Evolutionary conservation across 148 eudicot genomes (phyloP).

Genomic region (Amaranthus hypochondriacus): DNA sequence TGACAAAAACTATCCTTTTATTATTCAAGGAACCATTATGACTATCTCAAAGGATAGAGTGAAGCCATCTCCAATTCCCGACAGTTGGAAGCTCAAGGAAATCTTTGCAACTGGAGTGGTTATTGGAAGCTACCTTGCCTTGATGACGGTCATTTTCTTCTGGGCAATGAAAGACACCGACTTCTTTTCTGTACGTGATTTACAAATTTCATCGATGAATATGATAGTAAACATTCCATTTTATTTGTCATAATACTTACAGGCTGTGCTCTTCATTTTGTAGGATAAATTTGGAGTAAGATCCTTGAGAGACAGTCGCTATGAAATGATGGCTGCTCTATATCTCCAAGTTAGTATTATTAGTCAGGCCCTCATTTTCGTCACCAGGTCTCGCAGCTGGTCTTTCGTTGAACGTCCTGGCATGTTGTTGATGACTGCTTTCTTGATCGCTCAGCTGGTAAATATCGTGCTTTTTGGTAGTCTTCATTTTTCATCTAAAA

Average conservation of each 20-base stretch:
- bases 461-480: constrained; percentile 12
- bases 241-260: not conserved
- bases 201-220: not conserved
- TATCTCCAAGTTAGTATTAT: constrained; percentile 96
- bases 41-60: constrained; percentile 96
- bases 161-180: constrained; percentile 69
- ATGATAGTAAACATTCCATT: not conserved
- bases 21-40: constrained; percentile 76
- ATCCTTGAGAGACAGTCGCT: constrained; percentile 26
- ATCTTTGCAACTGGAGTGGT: constrained; percentile 87
- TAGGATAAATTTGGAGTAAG: constrained; percentile 68
- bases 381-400: constrained; percentile 90
- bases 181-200: constrained; percentile 65
- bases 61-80: constrained; percentile 90
- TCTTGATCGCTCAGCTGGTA: constrained; percentile 83
- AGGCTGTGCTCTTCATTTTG: not conserved
- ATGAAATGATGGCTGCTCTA: constrained; percentile 83
- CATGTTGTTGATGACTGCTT: constrained; percentile 55
- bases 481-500: not conserved
- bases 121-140: constrained; percentile 83
- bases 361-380: constrained; percentile 92
- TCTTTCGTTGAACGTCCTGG: constrained; percentile 89
- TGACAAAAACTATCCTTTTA: constrained; percentile 6
- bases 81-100: constrained; percentile 95
- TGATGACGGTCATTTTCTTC: constrained; percentile 92